These are phyloP conservation scores for Immersiporthe knoxdaviesiana DNA, from an alignment of 2,329 filamentous ascomycete species.

Conservation along the genomic window DNA sequence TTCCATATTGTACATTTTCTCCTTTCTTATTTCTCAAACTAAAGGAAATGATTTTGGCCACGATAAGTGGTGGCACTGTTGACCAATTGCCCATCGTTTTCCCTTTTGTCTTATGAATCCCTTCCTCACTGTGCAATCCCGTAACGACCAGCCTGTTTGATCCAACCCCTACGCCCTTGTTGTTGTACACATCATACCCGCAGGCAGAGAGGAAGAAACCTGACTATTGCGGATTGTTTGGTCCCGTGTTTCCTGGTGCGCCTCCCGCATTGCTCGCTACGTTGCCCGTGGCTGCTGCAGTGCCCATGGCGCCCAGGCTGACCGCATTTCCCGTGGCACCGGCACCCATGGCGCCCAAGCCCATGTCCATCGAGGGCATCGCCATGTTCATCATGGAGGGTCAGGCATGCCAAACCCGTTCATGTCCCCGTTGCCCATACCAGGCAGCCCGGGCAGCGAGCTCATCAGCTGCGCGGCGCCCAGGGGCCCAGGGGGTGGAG, in stretches of 20 bases:
- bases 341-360: constrained; percentile 19
- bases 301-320: constrained; percentile 11
- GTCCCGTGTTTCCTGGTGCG: constrained; percentile 6
- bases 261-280: constrained; percentile 10
- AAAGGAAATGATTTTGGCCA: background rate
- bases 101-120: background rate
- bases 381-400: constrained; percentile 28
- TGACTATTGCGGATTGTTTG: background rate
- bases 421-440: constrained; percentile 27
- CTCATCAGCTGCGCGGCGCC: constrained; percentile 50
- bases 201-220: background rate
- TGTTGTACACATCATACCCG: background rate
- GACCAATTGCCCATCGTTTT: constrained; percentile 1
- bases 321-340: constrained; percentile 12
- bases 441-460: constrained; percentile 22
- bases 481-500: constrained; percentile 71
- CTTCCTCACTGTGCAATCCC: background rate
- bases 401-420: constrained; percentile 27
- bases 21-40: background rate
- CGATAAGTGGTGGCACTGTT: constrained; percentile 3
- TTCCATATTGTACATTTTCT: constrained; percentile 23
- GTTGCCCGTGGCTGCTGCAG: constrained; percentile 1
- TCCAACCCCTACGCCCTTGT: background rate
- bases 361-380: constrained; percentile 26
- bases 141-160: background rate